Percentiles rank a stretch among this genome's conserved stretches.
Evolutionary conservation across 441 rosid genomes (phyloP).

Genomic region (Eutrema salsugineum): DNA sequence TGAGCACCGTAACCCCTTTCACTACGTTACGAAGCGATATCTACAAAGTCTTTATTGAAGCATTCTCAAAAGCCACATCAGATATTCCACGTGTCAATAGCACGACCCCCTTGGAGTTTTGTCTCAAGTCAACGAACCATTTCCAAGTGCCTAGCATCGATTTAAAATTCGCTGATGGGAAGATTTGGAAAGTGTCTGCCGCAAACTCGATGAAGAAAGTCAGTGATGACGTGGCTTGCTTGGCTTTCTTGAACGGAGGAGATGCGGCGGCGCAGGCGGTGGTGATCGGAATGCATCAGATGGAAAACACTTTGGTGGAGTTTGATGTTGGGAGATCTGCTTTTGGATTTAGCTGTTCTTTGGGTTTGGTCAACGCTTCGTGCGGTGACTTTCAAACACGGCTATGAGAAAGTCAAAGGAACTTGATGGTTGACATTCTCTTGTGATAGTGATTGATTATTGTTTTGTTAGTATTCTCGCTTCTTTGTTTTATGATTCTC

Average conservation of each 20-base stretch:
- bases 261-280: conserved; percentile 29
- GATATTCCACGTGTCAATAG: conserved; percentile 28
- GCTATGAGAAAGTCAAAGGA: background rate
- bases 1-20: conserved; percentile 33
- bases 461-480: background rate
- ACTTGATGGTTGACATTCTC: background rate
- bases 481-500: background rate
- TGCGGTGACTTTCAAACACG: conserved; percentile 23
- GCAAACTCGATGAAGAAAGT: conserved; percentile 39
- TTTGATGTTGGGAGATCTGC: conserved; percentile 34
- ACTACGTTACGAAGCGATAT: conserved; percentile 36
- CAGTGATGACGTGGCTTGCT: conserved; percentile 24
- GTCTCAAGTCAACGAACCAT: conserved; percentile 16
- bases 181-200: conserved; percentile 29
- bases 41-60: conserved; percentile 24
- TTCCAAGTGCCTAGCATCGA: conserved; percentile 34
- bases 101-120: conserved; percentile 32
- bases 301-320: conserved; percentile 37
- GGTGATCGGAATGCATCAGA: conserved; percentile 38
- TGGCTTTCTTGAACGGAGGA: conserved; percentile 42
- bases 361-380: conserved; percentile 26
- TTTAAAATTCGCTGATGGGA: conserved; percentile 29
- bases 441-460: background rate
- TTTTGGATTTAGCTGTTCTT: conserved; percentile 39
- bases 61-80: conserved; percentile 29